Evolutionary conservation across 1,139 yeast species (phyloP).

Genomic region (Geotrichum klebahnii): DNA sequence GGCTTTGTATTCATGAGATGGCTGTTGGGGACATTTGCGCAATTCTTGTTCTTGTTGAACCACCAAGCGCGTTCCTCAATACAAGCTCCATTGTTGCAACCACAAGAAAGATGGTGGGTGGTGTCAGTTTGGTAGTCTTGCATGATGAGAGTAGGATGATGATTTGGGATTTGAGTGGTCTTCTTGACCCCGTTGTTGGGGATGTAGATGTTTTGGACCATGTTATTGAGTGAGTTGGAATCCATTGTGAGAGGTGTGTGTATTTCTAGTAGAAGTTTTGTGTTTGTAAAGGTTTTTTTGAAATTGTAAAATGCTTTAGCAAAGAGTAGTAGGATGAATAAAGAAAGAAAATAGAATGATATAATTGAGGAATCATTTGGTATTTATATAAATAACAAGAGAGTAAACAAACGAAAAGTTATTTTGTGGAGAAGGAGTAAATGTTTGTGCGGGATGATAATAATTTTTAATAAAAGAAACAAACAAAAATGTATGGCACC

Average conservation of each 20-base stretch:
- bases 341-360: too few species aligned
- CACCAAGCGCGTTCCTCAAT: constrained; percentile 49
- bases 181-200: constrained; percentile 35
- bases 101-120: constrained; percentile 46
- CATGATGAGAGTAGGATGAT: constrained; percentile 49
- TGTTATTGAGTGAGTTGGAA: constrained; percentile 40
- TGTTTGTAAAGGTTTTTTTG: background rate
- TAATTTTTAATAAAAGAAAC: too few species aligned
- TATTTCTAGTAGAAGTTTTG: background rate
- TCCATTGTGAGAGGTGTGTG: constrained; percentile 40
- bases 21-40: background rate
- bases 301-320: too few species aligned
- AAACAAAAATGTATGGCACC: too few species aligned
- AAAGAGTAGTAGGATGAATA: too few species aligned
- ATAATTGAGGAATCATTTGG: too few species aligned
- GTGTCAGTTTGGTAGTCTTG: constrained; percentile 46
- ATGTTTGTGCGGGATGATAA: too few species aligned
- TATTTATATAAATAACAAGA: too few species aligned
- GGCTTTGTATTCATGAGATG: constrained; percentile 4
- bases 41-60: constrained; percentile 27
- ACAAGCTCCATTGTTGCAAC: constrained; percentile 48
- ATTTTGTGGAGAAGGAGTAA: too few species aligned
- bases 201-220: constrained; percentile 46
- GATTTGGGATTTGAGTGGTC: constrained; percentile 40
- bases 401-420: too few species aligned